phyloP scores from a whole-genome alignment of 1,284 basidiomycete species.

The Tylopilus sp. region DNA sequence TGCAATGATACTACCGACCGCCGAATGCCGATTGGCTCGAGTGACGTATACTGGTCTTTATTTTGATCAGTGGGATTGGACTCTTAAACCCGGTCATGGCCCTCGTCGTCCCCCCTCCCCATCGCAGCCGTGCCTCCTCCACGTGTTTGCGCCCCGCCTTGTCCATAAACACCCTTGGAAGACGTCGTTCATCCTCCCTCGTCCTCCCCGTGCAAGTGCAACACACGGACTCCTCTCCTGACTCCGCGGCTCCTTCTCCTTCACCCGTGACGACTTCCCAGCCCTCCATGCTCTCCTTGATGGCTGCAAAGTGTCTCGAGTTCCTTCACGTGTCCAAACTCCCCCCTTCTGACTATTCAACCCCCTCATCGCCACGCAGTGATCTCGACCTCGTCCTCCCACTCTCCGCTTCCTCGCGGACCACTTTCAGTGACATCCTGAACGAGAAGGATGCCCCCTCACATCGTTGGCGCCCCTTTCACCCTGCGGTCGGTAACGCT shows the following conservation, averaged over 20 bases:
- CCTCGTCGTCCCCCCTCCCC: conserved; percentile 29
- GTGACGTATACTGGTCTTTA: conserved; percentile 26
- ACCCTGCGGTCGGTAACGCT: conserved; percentile 45
- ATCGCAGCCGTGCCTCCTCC: conserved; percentile 56
- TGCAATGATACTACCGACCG: not conserved
- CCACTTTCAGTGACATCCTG: conserved; percentile 47
- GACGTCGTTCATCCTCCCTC: conserved; percentile 44
- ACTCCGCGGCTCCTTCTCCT: not conserved
- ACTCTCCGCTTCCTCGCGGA: conserved; percentile 53
- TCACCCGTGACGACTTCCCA: conserved; percentile 7
- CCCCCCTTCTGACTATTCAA: conserved; percentile 34
- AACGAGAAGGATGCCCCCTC: conserved; percentile 38
- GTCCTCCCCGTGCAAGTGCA: conserved; percentile 30
- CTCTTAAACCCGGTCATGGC: conserved; percentile 26
- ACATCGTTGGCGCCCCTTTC: conserved; percentile 39
- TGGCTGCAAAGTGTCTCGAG: conserved; percentile 49
- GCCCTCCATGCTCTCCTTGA: conserved; percentile 46
- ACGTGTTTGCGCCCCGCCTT: conserved; percentile 54
- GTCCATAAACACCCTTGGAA: conserved; percentile 50
- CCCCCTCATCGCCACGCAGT: conserved; percentile 48
- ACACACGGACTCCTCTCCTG: conserved; percentile 1
- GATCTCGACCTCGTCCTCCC: conserved; percentile 60
- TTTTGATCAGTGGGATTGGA: not conserved
- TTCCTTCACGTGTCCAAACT: conserved; percentile 45
- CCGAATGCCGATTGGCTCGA: conserved; percentile 18